Evolutionary conservation across 495 filamentous ascomycete species (phyloP).

Genomic region (Penicillium lividum): DNA sequence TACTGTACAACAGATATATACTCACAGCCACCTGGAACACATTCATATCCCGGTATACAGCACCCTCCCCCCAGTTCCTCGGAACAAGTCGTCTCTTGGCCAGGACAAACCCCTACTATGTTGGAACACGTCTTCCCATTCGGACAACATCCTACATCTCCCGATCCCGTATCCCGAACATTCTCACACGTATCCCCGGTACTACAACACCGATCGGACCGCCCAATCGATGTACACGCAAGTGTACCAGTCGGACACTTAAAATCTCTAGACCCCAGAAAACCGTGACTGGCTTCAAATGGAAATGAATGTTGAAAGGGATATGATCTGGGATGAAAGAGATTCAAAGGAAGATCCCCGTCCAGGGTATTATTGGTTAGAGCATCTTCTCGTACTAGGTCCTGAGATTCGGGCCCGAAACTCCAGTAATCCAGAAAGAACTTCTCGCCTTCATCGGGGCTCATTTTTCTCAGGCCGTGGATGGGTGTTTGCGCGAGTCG

Average conservation of each 20-base stretch:
- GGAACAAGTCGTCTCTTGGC: conserved; percentile 67
- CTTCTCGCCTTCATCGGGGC: conserved; percentile 77
- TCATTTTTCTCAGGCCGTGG: conserved; percentile 71
- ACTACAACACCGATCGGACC: conserved; percentile 76
- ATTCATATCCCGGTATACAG: conserved; percentile 79
- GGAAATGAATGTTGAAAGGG: conserved; percentile 41
- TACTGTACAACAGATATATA: conserved; percentile 22
- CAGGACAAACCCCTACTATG: conserved; percentile 60
- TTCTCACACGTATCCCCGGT: conserved; percentile 65
- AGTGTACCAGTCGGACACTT: conserved; percentile 71
- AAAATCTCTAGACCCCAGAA: conserved; percentile 53
- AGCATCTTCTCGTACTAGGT: conserved; percentile 7
- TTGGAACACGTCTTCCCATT: conserved; percentile 67
- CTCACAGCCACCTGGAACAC: conserved; percentile 80
- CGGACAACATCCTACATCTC: conserved; percentile 86
- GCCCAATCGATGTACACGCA: conserved; percentile 66
- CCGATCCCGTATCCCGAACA: conserved; percentile 71
- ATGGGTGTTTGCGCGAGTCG: conserved; percentile 20
- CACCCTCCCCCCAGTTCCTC: conserved; percentile 77
- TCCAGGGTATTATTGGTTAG: neutral
- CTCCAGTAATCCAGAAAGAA: conserved; percentile 69
- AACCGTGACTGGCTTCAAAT: neutral
- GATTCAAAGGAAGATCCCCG: conserved; percentile 10
- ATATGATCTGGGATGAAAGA: conserved; percentile 28
- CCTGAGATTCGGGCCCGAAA: conserved; percentile 35